Evolutionary conservation across 2,329 filamentous ascomycete species (phyloP).

Genomic region (Verticillium isaacii): DNA sequence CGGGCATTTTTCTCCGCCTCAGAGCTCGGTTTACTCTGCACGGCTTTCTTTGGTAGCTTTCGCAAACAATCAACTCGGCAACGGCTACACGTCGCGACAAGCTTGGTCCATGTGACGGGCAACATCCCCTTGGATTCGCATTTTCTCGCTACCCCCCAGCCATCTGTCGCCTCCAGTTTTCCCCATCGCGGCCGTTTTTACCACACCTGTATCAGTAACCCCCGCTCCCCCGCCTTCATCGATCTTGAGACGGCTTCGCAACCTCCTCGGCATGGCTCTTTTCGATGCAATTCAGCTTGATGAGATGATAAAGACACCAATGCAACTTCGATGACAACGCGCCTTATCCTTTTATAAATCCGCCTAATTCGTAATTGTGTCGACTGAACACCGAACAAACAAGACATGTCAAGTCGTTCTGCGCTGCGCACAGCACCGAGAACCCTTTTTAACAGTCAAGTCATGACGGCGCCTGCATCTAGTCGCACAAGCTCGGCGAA

Average conservation of each 20-base stretch:
- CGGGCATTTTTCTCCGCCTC: background rate
- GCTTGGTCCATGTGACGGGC: conserved; percentile 8
- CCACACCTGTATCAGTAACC: conserved; percentile 15
- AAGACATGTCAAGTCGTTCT: background rate
- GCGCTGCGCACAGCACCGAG: background rate
- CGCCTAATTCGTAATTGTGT: conserved; percentile 14
- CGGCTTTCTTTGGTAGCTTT: conserved; percentile 12
- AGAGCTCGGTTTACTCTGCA: conserved; percentile 5
- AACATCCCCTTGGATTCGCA: background rate
- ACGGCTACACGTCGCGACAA: conserved; percentile 13
- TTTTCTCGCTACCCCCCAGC: conserved; percentile 10
- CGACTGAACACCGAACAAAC: conserved; percentile 10
- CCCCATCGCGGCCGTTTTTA: conserved; percentile 9
- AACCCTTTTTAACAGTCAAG: background rate
- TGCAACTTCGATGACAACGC: conserved; percentile 15
- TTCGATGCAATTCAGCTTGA: conserved; percentile 10
- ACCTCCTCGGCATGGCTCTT: conserved; percentile 11
- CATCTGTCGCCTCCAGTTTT: conserved; percentile 7
- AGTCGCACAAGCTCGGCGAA: background rate
- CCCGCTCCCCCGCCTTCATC: conserved; percentile 11
- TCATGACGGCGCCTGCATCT: background rate
- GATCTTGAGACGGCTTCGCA: conserved; percentile 12
- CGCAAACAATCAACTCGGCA: conserved; percentile 15
- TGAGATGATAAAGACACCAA: conserved; percentile 14
- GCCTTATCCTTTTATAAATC: conserved; percentile 6